Base-by-base conservation (phyloP, 208 protist genomes). In the Leishmania guyanensis region DNA sequence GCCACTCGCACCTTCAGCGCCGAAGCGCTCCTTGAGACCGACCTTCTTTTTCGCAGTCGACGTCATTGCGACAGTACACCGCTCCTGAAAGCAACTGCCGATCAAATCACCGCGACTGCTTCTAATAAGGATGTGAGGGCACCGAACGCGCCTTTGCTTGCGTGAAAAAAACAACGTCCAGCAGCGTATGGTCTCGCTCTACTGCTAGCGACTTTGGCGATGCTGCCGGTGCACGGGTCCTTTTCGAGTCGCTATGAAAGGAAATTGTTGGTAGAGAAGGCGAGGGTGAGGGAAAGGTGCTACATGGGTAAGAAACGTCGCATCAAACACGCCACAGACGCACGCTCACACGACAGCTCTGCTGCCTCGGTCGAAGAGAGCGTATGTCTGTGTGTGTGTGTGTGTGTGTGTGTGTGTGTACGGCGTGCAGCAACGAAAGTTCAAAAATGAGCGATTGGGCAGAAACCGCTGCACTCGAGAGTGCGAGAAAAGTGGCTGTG, bases 41-140 rank as follows among this genome's bases (percentile, higher is more conserved):
- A 17, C 62, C 56, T 82, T 82, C 48, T 82, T 86, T 70, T 86
- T 86, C 26, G 46, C 48, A 2, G 72, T 22, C 5, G 78, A 66
- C 12, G 83, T 48, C 74, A 74, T 83, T 16, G 4, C 69, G 4
- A 54, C 10, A 48, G 4, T 46, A 46, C 8, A 53, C 46, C 26
- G 20, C 46, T 54, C 9, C 69, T 2, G 69, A 43, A 33, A 43
- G 8, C 43, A n/a, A 3, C 46, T 73, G 26, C 22, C 3, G 69
- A 51, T 73, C 2, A 10, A 73, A 20, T n/a, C 43, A 29, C 43
- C 3, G 22, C 46, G 46, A 3, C 43, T 3, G 10, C 26, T 2
- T 53, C 46, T 29, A 39, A 20, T 29, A 29, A 12, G 64, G 29
- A 39, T 71, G 66, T 14, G 39, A 9, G 16, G 26, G 39, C 20